A percentile compares a stretch with the other conserved stretches of the same genome.
Conservation (phyloP, 768 basidiomycete genomes). For the Leccinellum albellum region DNA sequence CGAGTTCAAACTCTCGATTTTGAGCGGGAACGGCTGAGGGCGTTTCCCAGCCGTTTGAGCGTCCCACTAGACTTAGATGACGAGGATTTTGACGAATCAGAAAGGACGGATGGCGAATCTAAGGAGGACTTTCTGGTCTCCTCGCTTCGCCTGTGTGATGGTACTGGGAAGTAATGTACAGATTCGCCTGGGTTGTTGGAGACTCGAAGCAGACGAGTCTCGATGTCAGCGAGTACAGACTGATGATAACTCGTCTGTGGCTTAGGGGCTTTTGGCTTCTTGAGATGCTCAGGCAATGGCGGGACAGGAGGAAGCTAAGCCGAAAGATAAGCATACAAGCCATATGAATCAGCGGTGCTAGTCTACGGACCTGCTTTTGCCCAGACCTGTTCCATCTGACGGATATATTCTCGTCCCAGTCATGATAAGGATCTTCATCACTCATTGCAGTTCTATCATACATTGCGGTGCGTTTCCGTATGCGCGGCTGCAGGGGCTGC, state of each 20-base stretch:
- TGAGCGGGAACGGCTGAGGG: conserved; percentile 19
- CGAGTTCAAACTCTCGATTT: conserved; percentile 17
- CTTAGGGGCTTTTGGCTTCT: conserved; percentile 7
- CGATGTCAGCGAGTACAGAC: conserved; percentile 30
- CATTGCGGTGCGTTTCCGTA: conserved; percentile 25
- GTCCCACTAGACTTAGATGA: conserved; percentile 22
- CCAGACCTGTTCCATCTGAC: conserved; percentile 11
- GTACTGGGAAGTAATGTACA: conserved; percentile 34
- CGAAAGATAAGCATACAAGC: conserved; percentile 1
- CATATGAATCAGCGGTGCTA: neutral
- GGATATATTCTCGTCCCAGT: conserved; percentile 35
- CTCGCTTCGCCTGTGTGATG: conserved; percentile 30
- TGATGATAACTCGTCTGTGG: conserved; percentile 29
- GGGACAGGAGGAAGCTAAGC: conserved; percentile 25
- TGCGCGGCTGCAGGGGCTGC: conserved; percentile 31
- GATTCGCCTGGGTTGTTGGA: conserved; percentile 26
- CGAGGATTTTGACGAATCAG: conserved; percentile 16
- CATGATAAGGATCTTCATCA: conserved; percentile 33
- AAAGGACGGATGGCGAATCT: conserved; percentile 29
- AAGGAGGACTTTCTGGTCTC: conserved; percentile 25
- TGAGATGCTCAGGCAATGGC: conserved; percentile 27
- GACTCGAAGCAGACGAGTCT: conserved; percentile 28
- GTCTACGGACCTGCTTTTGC: conserved; percentile 23
- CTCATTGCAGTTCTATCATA: conserved; percentile 34
- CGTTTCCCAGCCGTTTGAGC: conserved; percentile 18